Evolutionary conservation across 179 eudicot species (phyloP).

Genomic region (Carnegiea gigantea): DNA sequence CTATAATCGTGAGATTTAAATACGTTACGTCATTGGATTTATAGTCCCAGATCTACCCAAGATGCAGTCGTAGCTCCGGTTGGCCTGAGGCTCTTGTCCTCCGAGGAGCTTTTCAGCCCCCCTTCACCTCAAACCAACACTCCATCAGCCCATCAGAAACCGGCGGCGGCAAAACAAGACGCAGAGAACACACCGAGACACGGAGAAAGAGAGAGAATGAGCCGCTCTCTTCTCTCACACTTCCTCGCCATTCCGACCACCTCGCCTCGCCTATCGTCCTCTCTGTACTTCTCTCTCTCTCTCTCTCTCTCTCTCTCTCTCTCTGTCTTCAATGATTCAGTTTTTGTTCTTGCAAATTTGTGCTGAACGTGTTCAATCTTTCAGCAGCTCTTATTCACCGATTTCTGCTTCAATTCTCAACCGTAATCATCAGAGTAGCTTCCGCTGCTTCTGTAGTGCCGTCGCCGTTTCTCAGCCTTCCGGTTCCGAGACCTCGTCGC

Average conservation of each 20-base stretch:
- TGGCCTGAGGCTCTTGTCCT: no score
- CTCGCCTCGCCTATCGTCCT: constrained; percentile 28
- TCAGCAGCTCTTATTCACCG: background rate
- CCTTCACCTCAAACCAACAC: no score
- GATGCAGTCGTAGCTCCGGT: no score
- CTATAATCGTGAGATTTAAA: no score
- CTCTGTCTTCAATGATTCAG: background rate
- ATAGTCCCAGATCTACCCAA: no score
- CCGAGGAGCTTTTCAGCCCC: no score
- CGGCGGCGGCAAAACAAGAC: no score
- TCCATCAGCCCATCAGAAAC: no score
- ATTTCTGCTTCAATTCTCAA: constrained; percentile 13
- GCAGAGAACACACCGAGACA: no score
- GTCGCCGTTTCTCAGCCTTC: constrained; percentile 1
- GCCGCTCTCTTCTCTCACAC: constrained; percentile 56
- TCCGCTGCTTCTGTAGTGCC: constrained; percentile 24
- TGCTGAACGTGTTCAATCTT: background rate
- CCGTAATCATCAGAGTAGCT: background rate
- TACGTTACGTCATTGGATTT: no score
- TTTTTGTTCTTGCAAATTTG: background rate
- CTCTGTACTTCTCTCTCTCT: constrained; percentile 37
- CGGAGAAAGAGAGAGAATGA: constrained; percentile 32
- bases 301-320: background rate
- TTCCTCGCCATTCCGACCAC: constrained; percentile 24
- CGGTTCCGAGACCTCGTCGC: background rate